phyloP scores from a whole-genome alignment of 108 stramenopile species.

The Cylindrotheca fusiformis region DNA sequence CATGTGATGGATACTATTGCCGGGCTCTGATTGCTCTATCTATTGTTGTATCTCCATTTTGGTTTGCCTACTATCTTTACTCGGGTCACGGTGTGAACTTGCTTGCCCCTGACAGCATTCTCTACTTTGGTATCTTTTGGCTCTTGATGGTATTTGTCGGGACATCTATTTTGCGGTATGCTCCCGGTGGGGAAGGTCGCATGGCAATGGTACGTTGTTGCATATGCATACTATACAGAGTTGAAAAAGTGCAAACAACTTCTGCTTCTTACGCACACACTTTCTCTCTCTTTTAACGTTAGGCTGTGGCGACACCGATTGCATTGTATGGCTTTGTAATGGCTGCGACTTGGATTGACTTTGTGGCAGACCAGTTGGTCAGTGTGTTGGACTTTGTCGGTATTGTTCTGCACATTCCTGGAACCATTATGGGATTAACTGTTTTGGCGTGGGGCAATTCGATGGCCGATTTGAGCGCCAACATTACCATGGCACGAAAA shows the following conservation, averaged over 20 bases:
- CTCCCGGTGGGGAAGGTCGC: slow-evolving; percentile 72
- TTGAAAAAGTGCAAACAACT: too few species aligned
- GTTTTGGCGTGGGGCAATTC: slow-evolving; percentile 58
- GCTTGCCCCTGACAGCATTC: slow-evolving; percentile 18
- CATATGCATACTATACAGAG: too few species aligned
- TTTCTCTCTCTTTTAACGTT: too few species aligned
- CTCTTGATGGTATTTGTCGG: slow-evolving; percentile 29
- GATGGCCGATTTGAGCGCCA: slow-evolving; percentile 89
- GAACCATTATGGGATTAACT: slow-evolving; percentile 88
- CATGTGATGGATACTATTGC: slow-evolving; percentile 87
- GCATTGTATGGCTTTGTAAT: slow-evolving; percentile 85
- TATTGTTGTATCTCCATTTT: slow-evolving; percentile 64
- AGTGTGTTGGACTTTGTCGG: slow-evolving; percentile 82
- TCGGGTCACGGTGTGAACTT: slow-evolving; percentile 50
- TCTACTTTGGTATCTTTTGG: slow-evolving; percentile 34
- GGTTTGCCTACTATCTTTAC: slow-evolving; percentile 67
- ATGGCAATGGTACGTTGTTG: slow-evolving; percentile 45
- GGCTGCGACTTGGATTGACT: slow-evolving; percentile 94
- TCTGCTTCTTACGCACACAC: too few species aligned
- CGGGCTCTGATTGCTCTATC: slow-evolving; percentile 76
- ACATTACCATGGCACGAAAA: slow-evolving; percentile 92
- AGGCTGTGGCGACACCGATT: slow-evolving; percentile 64
- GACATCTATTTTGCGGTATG: slow-evolving; percentile 51
- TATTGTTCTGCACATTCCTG: slow-evolving; percentile 73
- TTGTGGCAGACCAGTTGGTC: slow-evolving; percentile 92